Evolutionary conservation across 805 yeast species (phyloP).

Genomic region (Lipomyces kockii): DNA sequence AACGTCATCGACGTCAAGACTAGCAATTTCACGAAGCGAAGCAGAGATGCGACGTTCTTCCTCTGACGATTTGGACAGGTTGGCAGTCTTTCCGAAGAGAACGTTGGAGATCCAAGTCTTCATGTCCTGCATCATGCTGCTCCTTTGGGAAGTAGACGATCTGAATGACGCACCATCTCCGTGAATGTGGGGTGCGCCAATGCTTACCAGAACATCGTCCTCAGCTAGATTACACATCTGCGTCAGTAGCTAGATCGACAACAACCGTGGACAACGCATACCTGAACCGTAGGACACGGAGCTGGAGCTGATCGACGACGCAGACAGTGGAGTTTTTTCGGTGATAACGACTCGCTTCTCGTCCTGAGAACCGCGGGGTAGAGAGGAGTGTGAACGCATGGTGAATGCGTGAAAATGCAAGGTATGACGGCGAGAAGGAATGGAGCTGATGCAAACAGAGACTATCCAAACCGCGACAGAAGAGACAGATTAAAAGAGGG

Average conservation of each 20-base stretch:
- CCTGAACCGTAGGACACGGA: conserved; percentile 23
- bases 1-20: conserved; percentile 23
- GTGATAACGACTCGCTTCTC: conserved; percentile 26
- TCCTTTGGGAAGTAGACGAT: conserved; percentile 14
- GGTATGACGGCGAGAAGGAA: background rate
- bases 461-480: background rate
- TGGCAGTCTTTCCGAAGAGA: conserved; percentile 36
- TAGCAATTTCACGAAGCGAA: conserved; percentile 27
- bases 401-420: background rate
- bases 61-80: conserved; percentile 30
- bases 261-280: background rate
- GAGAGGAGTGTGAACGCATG: background rate
- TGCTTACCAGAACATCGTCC: conserved; percentile 30
- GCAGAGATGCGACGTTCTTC: conserved; percentile 33
- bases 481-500: background rate
- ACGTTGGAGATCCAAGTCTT: conserved; percentile 26
- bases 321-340: conserved; percentile 24
- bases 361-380: conserved; percentile 25
- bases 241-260: background rate
- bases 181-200: conserved; percentile 23
- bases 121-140: conserved; percentile 12
- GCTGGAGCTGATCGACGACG: conserved; percentile 9
- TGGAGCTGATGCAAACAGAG: background rate
- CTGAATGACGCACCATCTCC: conserved; percentile 22
- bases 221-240: background rate